phyloP scores from a whole-genome alignment of 1,284 basidiomycete genomes.

The Sporisorium sorghi region DNA sequence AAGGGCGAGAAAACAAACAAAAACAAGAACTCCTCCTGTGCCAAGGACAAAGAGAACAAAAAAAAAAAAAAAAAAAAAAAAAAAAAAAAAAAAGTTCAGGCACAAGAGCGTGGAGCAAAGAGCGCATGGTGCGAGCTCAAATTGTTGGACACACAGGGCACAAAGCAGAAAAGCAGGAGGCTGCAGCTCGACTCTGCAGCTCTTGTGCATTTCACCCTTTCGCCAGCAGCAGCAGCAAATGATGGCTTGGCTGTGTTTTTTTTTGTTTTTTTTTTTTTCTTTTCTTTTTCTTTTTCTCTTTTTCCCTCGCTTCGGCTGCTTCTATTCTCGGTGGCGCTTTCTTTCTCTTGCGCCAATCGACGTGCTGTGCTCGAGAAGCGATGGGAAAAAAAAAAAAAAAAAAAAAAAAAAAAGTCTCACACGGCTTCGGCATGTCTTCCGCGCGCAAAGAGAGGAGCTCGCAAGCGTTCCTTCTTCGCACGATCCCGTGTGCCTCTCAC shows the following conservation, averaged over 20 bases:
- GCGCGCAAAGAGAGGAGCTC: no score
- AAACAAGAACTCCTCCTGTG: no score
- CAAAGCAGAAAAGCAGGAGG: not conserved
- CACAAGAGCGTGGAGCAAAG: not conserved
- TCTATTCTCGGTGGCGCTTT: not conserved
- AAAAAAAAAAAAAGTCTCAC: conserved; percentile 5
- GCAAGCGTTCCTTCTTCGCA: no score
- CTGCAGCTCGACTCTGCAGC: not conserved
- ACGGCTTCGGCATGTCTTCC: not conserved
- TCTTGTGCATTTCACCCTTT: not conserved
- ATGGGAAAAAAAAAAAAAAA: no score
- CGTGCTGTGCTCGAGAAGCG: conserved; percentile 1
- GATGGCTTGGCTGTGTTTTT: not conserved
- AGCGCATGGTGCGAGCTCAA: no score
- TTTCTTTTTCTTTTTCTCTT: not conserved
- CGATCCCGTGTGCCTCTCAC: no score
- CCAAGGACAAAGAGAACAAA: no score
- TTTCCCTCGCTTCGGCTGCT: not conserved
- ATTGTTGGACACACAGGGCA: no score
- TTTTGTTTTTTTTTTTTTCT: not conserved
- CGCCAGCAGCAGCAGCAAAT: not conserved
- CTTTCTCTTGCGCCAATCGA: not conserved
- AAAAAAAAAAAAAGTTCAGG: no score
- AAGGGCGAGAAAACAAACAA: no score
- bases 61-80: no score